Conservation (phyloP, 768 basidiomycete genomes). For the Amanita rubescens region DNA sequence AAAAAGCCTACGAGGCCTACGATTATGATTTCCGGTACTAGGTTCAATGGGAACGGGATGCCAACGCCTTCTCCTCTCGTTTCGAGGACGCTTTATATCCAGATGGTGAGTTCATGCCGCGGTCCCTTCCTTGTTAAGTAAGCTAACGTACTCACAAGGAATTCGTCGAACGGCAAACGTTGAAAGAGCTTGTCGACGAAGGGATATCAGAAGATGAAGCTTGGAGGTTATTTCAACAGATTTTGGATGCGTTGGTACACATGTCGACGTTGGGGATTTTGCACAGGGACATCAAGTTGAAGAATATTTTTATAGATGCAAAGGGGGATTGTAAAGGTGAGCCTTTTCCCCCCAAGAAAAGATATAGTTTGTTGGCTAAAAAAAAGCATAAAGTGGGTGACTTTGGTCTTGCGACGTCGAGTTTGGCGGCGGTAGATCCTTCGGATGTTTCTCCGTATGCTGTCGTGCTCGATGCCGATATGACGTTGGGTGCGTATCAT, state of each 20-base stretch:
- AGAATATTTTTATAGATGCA: constrained; percentile 88
- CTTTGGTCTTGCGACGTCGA: constrained; percentile 86
- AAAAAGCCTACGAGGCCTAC: constrained; percentile 15
- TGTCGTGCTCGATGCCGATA: constrained; percentile 47
- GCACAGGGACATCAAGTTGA: constrained; percentile 86
- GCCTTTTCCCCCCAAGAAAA: background rate
- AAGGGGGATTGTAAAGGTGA: constrained; percentile 76
- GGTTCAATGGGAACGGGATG: no score
- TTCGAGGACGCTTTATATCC: constrained; percentile 77
- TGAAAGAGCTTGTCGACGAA: constrained; percentile 81
- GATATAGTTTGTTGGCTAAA: background rate
- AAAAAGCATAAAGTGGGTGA: constrained; percentile 60
- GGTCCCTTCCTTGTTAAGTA: background rate
- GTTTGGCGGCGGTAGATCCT: constrained; percentile 71
- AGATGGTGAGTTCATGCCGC: constrained; percentile 59
- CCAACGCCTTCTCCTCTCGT: no score
- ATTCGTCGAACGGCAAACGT: constrained; percentile 85
- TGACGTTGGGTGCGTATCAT: constrained; percentile 55
- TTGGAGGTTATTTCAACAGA: constrained; percentile 87
- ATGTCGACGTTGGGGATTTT: constrained; percentile 86
- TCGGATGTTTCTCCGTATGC: constrained; percentile 50
- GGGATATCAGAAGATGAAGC: constrained; percentile 78
- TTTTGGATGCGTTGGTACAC: constrained; percentile 83
- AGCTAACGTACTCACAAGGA: constrained; percentile 38
- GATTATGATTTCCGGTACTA: no score